Conservation (phyloP, 2,329 filamentous ascomycete species). For the Escovopsis sp. region DNA sequence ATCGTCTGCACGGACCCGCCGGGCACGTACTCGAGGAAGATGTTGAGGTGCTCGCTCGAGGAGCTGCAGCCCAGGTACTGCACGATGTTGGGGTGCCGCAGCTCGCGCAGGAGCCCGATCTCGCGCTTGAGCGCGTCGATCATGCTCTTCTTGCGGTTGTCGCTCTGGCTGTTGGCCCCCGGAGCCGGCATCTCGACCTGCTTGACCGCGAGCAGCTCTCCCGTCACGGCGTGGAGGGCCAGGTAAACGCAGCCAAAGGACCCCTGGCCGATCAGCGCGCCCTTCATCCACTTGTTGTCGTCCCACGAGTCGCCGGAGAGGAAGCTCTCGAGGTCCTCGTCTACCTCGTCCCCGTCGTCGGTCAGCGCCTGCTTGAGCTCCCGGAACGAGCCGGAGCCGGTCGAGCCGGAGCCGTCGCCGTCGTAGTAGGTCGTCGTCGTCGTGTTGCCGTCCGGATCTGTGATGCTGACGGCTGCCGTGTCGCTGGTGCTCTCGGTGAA, state of each 20-base stretch:
- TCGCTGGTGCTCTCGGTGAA: constrained; percentile 66
- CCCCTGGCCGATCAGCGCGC: constrained; percentile 88
- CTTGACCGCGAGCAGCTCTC: constrained; percentile 95
- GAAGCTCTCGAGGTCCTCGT: constrained; percentile 82
- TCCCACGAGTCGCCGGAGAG: constrained; percentile 88
- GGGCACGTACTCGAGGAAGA: constrained; percentile 98
- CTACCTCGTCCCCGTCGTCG: constrained; percentile 81
- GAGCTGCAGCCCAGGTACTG: constrained; percentile 94
- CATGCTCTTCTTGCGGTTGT: constrained; percentile 93
- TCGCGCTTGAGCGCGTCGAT: constrained; percentile 94
- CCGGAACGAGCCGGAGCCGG: constrained; percentile 59
- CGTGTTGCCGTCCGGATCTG: constrained; percentile 60
- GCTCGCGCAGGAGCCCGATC: constrained; percentile 82
- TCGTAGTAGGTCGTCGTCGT: constrained; percentile 72
- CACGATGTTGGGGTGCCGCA: constrained; percentile 94
- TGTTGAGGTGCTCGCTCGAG: constrained; percentile 84
- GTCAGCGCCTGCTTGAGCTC: constrained; percentile 74
- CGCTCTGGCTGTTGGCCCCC: constrained; percentile 63
- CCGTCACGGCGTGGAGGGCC: constrained; percentile 86
- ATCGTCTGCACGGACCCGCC: constrained; percentile 96
- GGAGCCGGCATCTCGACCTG: constrained; percentile 83
- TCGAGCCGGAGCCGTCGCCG: constrained; percentile 48
- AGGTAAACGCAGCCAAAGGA: constrained; percentile 95
- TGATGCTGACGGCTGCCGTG: constrained; percentile 52
- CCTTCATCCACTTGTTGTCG: constrained; percentile 98